phyloP scores from a whole-genome alignment of 768 basidiomycete genomes.

The Leccinellum albellum region DNA sequence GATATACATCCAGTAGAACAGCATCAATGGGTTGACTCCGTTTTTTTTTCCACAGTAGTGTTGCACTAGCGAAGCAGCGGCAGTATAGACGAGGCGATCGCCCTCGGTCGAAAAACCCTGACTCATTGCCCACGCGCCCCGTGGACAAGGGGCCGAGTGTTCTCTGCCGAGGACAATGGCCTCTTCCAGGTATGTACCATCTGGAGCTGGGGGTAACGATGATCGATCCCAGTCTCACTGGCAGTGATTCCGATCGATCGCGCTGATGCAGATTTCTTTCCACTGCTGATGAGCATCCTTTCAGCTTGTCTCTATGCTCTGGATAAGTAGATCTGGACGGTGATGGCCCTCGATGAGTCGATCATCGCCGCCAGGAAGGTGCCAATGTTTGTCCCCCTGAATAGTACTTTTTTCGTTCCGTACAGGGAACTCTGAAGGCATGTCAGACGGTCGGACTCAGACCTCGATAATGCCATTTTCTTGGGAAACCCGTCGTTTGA shows the following conservation, averaged over 20 bases:
- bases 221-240: neutral
- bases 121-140: neutral
- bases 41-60: neutral
- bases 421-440: neutral
- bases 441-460: too few relatives aligned
- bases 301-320: neutral
- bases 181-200: neutral
- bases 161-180: neutral
- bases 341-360: neutral
- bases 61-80: neutral
- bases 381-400: too few relatives aligned
- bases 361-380: neutral
- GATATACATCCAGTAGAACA: neutral
- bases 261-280: neutral
- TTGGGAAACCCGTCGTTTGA: too few relatives aligned
- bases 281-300: neutral
- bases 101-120: neutral
- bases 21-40: neutral
- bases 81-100: neutral
- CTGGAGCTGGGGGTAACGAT: neutral
- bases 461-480: neutral
- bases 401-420: too few relatives aligned
- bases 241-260: neutral
- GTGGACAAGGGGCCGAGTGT: neutral
- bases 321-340: neutral